Evolutionary conservation across 2,329 filamentous ascomycete species (phyloP).

Genomic region (Arachnomyces sp.): DNA sequence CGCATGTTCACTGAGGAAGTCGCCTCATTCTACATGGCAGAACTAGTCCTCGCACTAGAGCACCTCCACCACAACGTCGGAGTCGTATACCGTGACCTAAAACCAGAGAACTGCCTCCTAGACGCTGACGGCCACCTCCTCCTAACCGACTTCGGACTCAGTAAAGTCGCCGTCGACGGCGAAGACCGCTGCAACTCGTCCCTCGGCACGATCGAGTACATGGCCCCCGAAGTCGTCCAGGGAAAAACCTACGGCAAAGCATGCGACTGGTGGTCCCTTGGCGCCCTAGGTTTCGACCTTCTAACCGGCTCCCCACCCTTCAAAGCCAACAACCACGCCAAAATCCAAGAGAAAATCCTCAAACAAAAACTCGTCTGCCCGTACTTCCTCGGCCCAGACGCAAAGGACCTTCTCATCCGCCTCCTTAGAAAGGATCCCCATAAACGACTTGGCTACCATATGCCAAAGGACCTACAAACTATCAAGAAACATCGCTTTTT

Average conservation of each 20-base stretch:
- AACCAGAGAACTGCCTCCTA: slow-evolving; percentile 93
- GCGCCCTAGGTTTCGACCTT: slow-evolving; percentile 83
- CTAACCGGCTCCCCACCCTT: slow-evolving; percentile 91
- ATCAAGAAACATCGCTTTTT: slow-evolving; percentile 96
- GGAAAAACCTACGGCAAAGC: slow-evolving; percentile 86
- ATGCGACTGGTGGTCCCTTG: slow-evolving; percentile 98
- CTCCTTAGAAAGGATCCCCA: slow-evolving; percentile 84
- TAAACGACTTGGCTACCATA: slow-evolving; percentile 80
- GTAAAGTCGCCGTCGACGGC: slow-evolving; percentile 77
- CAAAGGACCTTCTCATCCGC: slow-evolving; percentile 86
- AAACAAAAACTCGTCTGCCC: slow-evolving; percentile 84
- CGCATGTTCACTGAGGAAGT: slow-evolving; percentile 89
- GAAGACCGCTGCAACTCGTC: slow-evolving; percentile 73
- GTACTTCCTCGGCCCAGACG: slow-evolving; percentile 83
- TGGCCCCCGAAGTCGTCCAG: slow-evolving; percentile 90
- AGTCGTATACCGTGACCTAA: slow-evolving; percentile 92
- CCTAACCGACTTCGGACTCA: slow-evolving; percentile 91
- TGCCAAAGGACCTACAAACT: slow-evolving; percentile 74
- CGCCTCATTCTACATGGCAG: slow-evolving; percentile 95
- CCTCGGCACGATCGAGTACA: slow-evolving; percentile 93
- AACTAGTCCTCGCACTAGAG: slow-evolving; percentile 89
- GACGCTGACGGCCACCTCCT: slow-evolving; percentile 87
- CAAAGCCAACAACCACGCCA: slow-evolving; percentile 79
- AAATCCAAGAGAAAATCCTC: slow-evolving; percentile 92
- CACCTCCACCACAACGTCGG: slow-evolving; percentile 88